phyloP scores from a whole-genome alignment of 2,329 filamentous ascomycete species.

The Alternaria sp. region DNA sequence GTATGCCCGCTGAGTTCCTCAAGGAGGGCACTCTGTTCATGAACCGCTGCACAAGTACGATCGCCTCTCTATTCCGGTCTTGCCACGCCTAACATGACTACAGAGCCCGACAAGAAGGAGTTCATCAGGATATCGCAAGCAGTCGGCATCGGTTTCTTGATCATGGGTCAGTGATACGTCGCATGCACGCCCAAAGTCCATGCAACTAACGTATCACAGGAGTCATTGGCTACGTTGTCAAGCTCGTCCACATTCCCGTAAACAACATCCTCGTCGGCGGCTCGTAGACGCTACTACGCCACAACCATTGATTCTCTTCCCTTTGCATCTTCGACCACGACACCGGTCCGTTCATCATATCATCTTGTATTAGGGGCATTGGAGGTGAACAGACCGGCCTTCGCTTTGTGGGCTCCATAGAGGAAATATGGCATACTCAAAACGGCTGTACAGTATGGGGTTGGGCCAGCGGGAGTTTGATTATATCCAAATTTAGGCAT shows the following conservation, averaged over 20 bases:
- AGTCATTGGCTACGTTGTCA: slow-evolving; percentile 62
- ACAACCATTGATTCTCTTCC: slow-evolving; percentile 20
- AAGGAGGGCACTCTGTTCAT: slow-evolving; percentile 61
- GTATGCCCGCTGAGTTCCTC: slow-evolving; percentile 53
- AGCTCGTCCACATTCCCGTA: slow-evolving; percentile 63
- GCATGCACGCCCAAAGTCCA: not conserved
- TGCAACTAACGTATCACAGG: slow-evolving; percentile 30
- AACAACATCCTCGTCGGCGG: slow-evolving; percentile 63
- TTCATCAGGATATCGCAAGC: slow-evolving; percentile 60
- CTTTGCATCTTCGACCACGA: slow-evolving; percentile 20
- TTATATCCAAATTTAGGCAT: slow-evolving; percentile 42
- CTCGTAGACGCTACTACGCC: slow-evolving; percentile 38
- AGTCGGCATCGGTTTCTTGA: slow-evolving; percentile 62
- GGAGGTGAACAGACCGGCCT: slow-evolving; percentile 3
- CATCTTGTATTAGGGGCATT: slow-evolving; percentile 25
- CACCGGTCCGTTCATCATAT: slow-evolving; percentile 26
- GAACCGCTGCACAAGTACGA: slow-evolving; percentile 58
- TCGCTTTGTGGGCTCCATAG: slow-evolving; percentile 9
- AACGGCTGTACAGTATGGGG: slow-evolving; percentile 46
- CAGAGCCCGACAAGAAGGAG: slow-evolving; percentile 54
- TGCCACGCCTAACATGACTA: slow-evolving; percentile 42
- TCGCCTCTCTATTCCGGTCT: not conserved
- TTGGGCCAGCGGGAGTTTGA: slow-evolving; percentile 49
- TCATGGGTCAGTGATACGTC: slow-evolving; percentile 53
- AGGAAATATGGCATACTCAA: slow-evolving; percentile 17